Base-by-base conservation (phyloP, 805 yeast species). In the Myxozyma monticola region DNA sequence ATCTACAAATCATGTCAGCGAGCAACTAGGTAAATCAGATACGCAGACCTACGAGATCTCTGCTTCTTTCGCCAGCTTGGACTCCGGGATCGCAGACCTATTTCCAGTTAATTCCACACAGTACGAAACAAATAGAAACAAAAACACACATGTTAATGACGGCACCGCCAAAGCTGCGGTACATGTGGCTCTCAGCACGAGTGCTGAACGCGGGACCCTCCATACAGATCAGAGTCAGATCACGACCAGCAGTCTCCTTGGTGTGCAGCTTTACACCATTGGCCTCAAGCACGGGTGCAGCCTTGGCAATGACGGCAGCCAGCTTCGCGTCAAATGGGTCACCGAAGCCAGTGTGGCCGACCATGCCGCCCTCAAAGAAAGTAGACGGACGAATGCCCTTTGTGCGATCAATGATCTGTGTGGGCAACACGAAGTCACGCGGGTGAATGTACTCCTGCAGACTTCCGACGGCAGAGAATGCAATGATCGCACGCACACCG, bases 121-220 rank as follows among this genome's bases (percentile, higher is more conserved):
- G 3, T 5, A 3, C 17, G 20, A 14, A 31, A 18, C 4, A 41
- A 37, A 37, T 15, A n/a, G 22, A 8, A 29, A 24, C 28, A 22
- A n/a, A 3, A 21, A 28, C 51, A 8, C 14, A 51, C 99, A 93
- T 93, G 74, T 93, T 93, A 68, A 93, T 93, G 48, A 93, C 95
- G 29, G 89, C 80, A 6, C 96, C 98, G 49, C 96, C 97, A 84
- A 93, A 86, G 30, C 85, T 72, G 56, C 78, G 73, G 74, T 93
- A 93, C 71, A 93, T 71, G 66, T 78, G 79, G 12, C 97, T 89
- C 72, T 93, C 99, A 8, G 99, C 98, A 59, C 99, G 79, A 12
- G 99, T 93, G 33, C 95, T 84, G 70, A 93, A 93, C 42, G 93
- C 96, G 2, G 99, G 99, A 37, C 99, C 99, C 71, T 91, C 99